Evolutionary conservation across 169 alveolate species (phyloP).

Genomic region (Plasmodium malariae): DNA sequence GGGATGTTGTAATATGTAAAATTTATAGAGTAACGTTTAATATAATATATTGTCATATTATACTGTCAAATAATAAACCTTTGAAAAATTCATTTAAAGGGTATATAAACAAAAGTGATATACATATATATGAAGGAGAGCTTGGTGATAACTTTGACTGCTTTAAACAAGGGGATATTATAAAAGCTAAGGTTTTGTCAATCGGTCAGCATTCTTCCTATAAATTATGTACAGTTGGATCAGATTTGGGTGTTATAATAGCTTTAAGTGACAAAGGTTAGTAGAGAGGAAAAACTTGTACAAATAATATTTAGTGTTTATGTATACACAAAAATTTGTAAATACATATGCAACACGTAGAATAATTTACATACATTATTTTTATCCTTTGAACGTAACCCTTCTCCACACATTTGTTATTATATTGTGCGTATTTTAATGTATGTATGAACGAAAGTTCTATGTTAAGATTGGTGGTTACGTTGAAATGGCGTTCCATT

Average conservation of each 20-base stretch:
- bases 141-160: slow-evolving; percentile 64
- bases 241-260: slow-evolving; percentile 58
- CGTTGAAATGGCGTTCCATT: neutral
- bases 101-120: slow-evolving; percentile 62
- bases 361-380: too few species aligned
- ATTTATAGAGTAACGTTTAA: slow-evolving; percentile 47
- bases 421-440: too few species aligned
- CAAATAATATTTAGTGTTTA: neutral
- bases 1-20: slow-evolving; percentile 66
- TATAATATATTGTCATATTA: slow-evolving; percentile 35
- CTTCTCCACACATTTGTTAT: too few species aligned
- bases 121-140: slow-evolving; percentile 69
- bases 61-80: slow-evolving; percentile 2
- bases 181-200: slow-evolving; percentile 55
- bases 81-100: slow-evolving; percentile 46
- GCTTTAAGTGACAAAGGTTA: slow-evolving; percentile 53
- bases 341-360: neutral
- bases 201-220: slow-evolving; percentile 52
- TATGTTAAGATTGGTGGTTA: too few species aligned
- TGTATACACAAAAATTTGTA: neutral
- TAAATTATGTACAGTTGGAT: slow-evolving; percentile 64
- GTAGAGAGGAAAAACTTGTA: neutral
- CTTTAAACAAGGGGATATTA: slow-evolving; percentile 69
- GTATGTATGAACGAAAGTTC: too few species aligned
- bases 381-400: too few species aligned